phyloP scores from a whole-genome alignment of 164 flowering plant genomes.

The Dillenia suffruticosa region DNA sequence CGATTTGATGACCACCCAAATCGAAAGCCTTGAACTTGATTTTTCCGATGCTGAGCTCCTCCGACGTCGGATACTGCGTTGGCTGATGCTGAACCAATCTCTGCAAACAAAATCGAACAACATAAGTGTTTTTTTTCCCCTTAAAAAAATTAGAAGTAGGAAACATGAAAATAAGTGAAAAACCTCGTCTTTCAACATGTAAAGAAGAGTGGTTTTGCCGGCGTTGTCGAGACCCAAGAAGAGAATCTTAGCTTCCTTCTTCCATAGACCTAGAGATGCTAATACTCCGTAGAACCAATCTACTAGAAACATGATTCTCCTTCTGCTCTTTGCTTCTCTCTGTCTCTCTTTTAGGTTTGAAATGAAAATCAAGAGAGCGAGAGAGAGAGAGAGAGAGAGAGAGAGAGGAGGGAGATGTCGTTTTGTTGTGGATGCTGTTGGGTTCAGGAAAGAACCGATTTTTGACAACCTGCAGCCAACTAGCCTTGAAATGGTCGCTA shows the following conservation, averaged over 20 bases:
- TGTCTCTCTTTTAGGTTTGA: too few species aligned
- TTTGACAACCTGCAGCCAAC: too few species aligned
- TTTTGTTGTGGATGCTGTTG: too few species aligned
- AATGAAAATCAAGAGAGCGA: too few species aligned
- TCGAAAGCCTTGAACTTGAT: conserved; percentile 66
- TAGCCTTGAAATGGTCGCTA: too few species aligned
- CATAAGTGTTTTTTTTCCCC: neutral
- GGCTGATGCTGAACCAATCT: conserved; percentile 57
- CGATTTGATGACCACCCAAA: conserved; percentile 67
- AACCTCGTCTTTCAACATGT: conserved; percentile 63
- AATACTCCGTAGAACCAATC: conserved; percentile 68
- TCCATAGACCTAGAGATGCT: conserved; percentile 55
- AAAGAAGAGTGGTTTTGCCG: conserved; percentile 60
- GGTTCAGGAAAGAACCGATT: too few species aligned
- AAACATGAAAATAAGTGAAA: too few species aligned
- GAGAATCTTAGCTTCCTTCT: conserved; percentile 62
- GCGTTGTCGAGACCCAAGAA: conserved; percentile 62
- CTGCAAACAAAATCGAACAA: conserved; percentile 19
- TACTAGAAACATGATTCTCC: conserved; percentile 30
- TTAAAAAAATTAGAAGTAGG: neutral
- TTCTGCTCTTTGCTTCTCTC: too few species aligned
- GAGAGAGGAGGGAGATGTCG: too few species aligned
- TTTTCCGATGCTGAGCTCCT: conserved; percentile 64
- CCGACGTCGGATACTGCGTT: conserved; percentile 64
- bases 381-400: too few species aligned